These are phyloP conservation scores for Nemania abortiva DNA, from an alignment of 2,329 filamentous ascomycete species.

Conservation along the genomic window DNA sequence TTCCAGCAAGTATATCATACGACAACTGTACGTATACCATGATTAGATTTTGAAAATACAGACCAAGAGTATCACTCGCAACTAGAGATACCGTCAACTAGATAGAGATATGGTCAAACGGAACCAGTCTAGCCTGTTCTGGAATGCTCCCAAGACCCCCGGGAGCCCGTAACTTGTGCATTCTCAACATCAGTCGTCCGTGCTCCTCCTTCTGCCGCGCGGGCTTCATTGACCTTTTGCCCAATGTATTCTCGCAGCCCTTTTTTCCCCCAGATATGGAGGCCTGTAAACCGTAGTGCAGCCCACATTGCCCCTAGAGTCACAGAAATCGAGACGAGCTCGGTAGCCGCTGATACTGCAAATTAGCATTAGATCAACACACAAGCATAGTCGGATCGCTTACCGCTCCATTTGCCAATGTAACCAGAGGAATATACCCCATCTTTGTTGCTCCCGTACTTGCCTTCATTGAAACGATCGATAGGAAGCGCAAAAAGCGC, in stretches of 20 bases:
- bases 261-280: constrained; percentile 23
- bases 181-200: too few relatives aligned
- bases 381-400: background rate
- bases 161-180: too few relatives aligned
- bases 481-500: constrained; percentile 21
- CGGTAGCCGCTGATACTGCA: constrained; percentile 3
- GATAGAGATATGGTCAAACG: too few relatives aligned
- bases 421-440: constrained; percentile 15
- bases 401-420: constrained; percentile 28
- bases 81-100: too few relatives aligned
- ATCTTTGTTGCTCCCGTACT: constrained; percentile 4
- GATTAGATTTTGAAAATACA: too few relatives aligned
- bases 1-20: too few relatives aligned
- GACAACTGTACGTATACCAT: too few relatives aligned
- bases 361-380: background rate
- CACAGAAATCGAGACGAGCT: constrained; percentile 14
- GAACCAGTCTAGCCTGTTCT: too few relatives aligned
- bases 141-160: too few relatives aligned
- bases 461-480: constrained; percentile 25
- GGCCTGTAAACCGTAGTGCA: constrained; percentile 7
- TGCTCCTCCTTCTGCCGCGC: background rate
- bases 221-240: background rate
- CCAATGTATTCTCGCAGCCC: constrained; percentile 4
- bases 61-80: too few relatives aligned
- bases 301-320: constrained; percentile 27